Conservation (phyloP, 441 rosid genomes). For the Aleurites moluccanus region DNA sequence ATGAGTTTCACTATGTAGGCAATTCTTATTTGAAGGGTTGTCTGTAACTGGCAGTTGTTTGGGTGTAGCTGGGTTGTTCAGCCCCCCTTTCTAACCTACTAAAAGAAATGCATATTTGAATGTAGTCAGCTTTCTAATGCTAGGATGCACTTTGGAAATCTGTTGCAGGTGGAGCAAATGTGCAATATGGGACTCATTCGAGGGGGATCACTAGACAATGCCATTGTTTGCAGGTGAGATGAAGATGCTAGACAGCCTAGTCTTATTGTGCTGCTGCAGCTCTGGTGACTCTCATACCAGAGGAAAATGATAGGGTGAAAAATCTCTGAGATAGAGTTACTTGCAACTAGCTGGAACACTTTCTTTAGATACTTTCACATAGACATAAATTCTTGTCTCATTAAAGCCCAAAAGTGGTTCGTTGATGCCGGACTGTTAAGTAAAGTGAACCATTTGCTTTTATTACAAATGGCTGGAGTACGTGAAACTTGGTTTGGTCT, state of each 20-base stretch:
- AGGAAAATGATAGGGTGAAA: constrained; percentile 12
- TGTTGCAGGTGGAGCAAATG: constrained; percentile 70
- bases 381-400: background rate
- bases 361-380: background rate
- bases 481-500: constrained; percentile 5
- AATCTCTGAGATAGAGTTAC: background rate
- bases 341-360: background rate
- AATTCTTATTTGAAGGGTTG: background rate
- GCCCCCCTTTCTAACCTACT: background rate
- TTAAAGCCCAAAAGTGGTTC: background rate
- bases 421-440: background rate
- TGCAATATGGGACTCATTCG: constrained; percentile 66
- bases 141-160: constrained; percentile 10
- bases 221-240: constrained; percentile 82
- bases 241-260: background rate
- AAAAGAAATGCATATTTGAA: background rate
- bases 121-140: constrained; percentile 13
- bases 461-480: background rate
- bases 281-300: background rate
- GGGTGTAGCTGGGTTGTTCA: background rate
- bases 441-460: constrained; percentile 2
- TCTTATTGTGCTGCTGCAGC: background rate
- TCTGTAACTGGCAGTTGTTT: background rate
- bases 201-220: constrained; percentile 84
- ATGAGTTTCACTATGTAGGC: background rate